These are phyloP conservation scores for Candida sp. DNA, from an alignment of 1,139 yeast species.

Conservation along the genomic window DNA sequence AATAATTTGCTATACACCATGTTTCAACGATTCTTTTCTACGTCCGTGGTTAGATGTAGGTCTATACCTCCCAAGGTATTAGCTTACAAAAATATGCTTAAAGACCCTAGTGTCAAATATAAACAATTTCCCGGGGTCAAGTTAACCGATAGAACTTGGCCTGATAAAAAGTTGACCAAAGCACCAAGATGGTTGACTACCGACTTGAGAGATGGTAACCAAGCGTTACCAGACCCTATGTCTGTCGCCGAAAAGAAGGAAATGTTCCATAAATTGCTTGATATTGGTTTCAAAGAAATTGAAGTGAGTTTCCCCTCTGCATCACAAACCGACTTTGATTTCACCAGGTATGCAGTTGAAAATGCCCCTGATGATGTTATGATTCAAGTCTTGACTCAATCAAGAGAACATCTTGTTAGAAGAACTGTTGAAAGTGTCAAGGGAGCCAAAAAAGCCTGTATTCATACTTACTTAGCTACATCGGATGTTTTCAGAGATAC, in stretches of 20 bases:
- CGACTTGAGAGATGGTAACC: conserved; percentile 49
- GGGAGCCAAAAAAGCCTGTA: conserved; percentile 47
- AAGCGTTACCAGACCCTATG: conserved; percentile 50
- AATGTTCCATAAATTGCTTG: conserved; percentile 42
- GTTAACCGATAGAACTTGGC: conserved; percentile 44
- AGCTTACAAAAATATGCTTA: conserved; percentile 29
- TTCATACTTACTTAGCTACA: conserved; percentile 46
- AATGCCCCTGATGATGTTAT: conserved; percentile 45
- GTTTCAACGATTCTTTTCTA: conserved; percentile 2
- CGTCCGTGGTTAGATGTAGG: conserved; percentile 3
- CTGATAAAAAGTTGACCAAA: conserved; percentile 31
- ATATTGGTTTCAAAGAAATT: conserved; percentile 46
- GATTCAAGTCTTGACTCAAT: conserved; percentile 46
- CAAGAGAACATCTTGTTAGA: conserved; percentile 41
- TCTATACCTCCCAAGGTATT: conserved; percentile 14
- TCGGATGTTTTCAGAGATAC: conserved; percentile 45
- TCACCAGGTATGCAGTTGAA: conserved; percentile 46
- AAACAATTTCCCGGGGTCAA: conserved; percentile 33
- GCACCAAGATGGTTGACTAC: conserved; percentile 51
- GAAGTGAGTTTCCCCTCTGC: conserved; percentile 50
- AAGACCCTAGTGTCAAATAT: conserved; percentile 41
- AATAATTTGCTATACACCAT: background rate
- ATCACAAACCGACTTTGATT: conserved; percentile 48
- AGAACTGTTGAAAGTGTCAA: conserved; percentile 45
- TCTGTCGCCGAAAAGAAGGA: conserved; percentile 42